These are phyloP conservation scores for Neoascochyta sp. DNA, from an alignment of 2,329 filamentous ascomycete species.

Conservation along the genomic window DNA sequence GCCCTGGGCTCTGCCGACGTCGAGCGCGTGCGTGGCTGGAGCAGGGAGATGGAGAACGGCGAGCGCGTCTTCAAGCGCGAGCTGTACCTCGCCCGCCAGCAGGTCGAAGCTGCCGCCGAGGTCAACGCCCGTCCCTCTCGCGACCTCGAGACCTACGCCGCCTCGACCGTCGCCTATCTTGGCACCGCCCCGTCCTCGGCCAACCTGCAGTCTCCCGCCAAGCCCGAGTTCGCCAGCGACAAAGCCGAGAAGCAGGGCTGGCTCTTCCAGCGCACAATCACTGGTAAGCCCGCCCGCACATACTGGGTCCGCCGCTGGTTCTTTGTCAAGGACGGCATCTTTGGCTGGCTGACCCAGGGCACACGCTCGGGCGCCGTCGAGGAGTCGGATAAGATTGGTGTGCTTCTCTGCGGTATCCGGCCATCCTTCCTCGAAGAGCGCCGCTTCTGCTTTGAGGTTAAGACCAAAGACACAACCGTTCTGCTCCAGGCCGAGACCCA, in stretches of 20 bases:
- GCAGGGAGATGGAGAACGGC: slow-evolving; percentile 87
- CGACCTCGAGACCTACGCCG: slow-evolving; percentile 87
- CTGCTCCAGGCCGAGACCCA: slow-evolving; percentile 92
- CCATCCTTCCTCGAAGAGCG: slow-evolving; percentile 89
- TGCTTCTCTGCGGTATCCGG: slow-evolving; percentile 87
- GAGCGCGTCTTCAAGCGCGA: slow-evolving; percentile 80
- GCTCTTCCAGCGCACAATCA: slow-evolving; percentile 77
- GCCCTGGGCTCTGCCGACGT: slow-evolving; percentile 72
- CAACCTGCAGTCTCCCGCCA: slow-evolving; percentile 48
- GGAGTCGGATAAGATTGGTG: slow-evolving; percentile 93
- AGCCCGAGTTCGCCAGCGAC: slow-evolving; percentile 45
- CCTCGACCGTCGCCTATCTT: slow-evolving; percentile 84
- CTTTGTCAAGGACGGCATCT: slow-evolving; percentile 91
- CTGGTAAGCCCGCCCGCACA: slow-evolving; percentile 86
- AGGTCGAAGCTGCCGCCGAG: slow-evolving; percentile 76
- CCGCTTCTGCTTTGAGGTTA: slow-evolving; percentile 96
- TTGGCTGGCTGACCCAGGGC: slow-evolving; percentile 87
- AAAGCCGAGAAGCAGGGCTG: slow-evolving; percentile 85
- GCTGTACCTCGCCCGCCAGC: slow-evolving; percentile 70
- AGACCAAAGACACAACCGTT: slow-evolving; percentile 90
- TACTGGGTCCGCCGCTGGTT: slow-evolving; percentile 91
- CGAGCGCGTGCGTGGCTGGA: slow-evolving; percentile 89
- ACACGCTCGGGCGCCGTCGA: slow-evolving; percentile 77
- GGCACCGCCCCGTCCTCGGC: slow-evolving; percentile 62
- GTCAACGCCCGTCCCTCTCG: slow-evolving; percentile 72